Evolutionary conservation across 2,329 filamentous ascomycete genomes (phyloP).

Genomic region (Cryphonectria naterciae): DNA sequence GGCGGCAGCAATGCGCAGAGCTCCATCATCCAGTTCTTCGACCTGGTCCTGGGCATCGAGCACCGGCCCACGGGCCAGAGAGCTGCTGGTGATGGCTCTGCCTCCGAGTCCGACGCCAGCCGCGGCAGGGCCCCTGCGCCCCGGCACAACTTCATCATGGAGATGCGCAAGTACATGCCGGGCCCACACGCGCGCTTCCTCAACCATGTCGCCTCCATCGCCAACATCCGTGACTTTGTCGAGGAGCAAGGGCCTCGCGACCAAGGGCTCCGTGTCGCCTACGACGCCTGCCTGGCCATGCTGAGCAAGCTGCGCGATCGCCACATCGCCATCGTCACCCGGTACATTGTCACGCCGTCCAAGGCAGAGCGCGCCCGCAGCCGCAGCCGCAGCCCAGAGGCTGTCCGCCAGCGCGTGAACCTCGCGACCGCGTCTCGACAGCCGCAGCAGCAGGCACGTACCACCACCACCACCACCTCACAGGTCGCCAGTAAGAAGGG

Average conservation of each 20-base stretch:
- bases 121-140: constrained; percentile 51
- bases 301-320: constrained; percentile 78
- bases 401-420: constrained; percentile 57
- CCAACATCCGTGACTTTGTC: constrained; percentile 88
- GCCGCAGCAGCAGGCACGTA: constrained; percentile 33
- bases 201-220: constrained; percentile 74
- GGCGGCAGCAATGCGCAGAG: constrained; percentile 97
- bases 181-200: constrained; percentile 89
- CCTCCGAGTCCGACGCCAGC: constrained; percentile 49
- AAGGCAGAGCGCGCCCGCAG: constrained; percentile 71
- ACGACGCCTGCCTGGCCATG: constrained; percentile 84
- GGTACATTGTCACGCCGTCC: constrained; percentile 91
- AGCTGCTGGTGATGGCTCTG: constrained; percentile 46
- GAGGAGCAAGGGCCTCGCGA: constrained; percentile 60
- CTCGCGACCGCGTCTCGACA: constrained; percentile 63
- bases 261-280: constrained; percentile 73
- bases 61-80: constrained; percentile 87
- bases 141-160: constrained; percentile 87
- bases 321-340: constrained; percentile 93
- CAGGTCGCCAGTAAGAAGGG: constrained; percentile 23
- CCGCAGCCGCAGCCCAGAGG: constrained; percentile 61
- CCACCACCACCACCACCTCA: constrained; percentile 7
- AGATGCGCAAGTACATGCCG: constrained; percentile 98
- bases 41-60: constrained; percentile 85
- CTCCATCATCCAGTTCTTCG: constrained; percentile 96